Conservation (phyloP, 495 filamentous ascomycete genomes). For the Aspergillus bertholletiae region DNA sequence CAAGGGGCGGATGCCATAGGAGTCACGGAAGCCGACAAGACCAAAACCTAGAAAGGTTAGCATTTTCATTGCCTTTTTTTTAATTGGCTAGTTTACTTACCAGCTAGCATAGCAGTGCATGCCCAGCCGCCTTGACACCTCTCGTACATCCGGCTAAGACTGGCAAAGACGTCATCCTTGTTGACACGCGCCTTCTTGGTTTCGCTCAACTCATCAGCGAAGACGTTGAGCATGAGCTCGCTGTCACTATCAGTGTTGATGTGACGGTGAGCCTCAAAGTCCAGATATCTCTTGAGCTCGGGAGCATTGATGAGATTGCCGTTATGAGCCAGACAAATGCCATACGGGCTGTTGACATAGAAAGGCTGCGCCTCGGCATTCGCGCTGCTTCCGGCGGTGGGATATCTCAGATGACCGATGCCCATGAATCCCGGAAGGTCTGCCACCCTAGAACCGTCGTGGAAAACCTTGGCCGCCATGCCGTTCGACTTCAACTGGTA, state of each 20-base stretch:
- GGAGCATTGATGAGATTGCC: constrained; percentile 95
- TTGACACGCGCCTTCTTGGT: constrained; percentile 97
- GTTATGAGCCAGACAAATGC: constrained; percentile 69
- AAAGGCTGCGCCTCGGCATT: constrained; percentile 64
- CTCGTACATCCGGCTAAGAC: constrained; percentile 69
- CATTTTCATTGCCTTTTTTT: constrained; percentile 6
- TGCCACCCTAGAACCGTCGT: constrained; percentile 66
- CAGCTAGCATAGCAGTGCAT: constrained; percentile 88
- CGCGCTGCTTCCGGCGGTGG: constrained; percentile 83
- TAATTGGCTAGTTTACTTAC: constrained; percentile 30
- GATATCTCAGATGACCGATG: constrained; percentile 84
- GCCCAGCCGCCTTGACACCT: constrained; percentile 83
- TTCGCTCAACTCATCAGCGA: constrained; percentile 89
- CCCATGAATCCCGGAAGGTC: constrained; percentile 90
- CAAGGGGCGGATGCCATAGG: constrained; percentile 86
- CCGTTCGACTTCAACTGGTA: constrained; percentile 92
- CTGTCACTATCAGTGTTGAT: constrained; percentile 97
- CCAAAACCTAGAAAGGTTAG: constrained; percentile 59
- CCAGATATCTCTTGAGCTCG: constrained; percentile 72
- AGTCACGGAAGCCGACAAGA: constrained; percentile 84
- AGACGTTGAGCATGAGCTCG: constrained; percentile 93
- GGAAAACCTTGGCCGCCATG: constrained; percentile 85
- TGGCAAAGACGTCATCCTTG: constrained; percentile 81
- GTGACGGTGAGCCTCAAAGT: constrained; percentile 86
- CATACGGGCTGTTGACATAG: constrained; percentile 91